Percentiles rank a stretch among this genome's conserved stretches.
Evolutionary conservation across 768 basidiomycete species (phyloP).

Genomic region (Pholiota microspora): DNA sequence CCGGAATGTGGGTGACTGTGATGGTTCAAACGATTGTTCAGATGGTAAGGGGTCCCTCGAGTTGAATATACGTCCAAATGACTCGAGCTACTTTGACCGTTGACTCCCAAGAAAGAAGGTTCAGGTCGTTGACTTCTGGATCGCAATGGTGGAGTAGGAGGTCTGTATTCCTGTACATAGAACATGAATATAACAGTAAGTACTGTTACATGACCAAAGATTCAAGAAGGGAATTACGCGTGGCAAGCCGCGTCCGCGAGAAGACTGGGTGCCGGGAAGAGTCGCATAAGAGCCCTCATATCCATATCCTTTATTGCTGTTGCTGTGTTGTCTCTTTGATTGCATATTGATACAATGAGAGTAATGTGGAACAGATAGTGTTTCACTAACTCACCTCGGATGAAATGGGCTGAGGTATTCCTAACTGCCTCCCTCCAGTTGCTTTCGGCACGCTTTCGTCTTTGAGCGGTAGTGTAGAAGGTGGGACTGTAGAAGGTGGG

Average conservation of each 20-base stretch:
- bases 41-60: not conserved
- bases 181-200: not conserved
- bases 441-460: not conserved
- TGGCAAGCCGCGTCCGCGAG: slow-evolving; percentile 15
- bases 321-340: too few relatives aligned
- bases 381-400: not conserved
- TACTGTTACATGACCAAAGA: too few relatives aligned
- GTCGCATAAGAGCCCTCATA: slow-evolving; percentile 9
- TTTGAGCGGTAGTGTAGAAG: not conserved
- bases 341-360: too few relatives aligned
- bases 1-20: not conserved
- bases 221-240: slow-evolving; percentile 9
- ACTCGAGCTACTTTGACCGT: not conserved
- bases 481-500: not conserved
- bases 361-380: too few relatives aligned
- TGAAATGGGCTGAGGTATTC: not conserved
- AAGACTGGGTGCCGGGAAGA: slow-evolving; percentile 6
- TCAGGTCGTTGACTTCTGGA: slow-evolving; percentile 28
- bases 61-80: not conserved
- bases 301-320: not conserved
- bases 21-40: not conserved
- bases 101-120: not conserved
- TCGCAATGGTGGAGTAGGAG: slow-evolving; percentile 55
- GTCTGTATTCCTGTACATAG: slow-evolving; percentile 45
- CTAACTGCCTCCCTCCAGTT: too few relatives aligned